These are phyloP conservation scores for Stephania cephalantha DNA, from an alignment of 164 flowering plant genomes.

Conservation along the genomic window DNA sequence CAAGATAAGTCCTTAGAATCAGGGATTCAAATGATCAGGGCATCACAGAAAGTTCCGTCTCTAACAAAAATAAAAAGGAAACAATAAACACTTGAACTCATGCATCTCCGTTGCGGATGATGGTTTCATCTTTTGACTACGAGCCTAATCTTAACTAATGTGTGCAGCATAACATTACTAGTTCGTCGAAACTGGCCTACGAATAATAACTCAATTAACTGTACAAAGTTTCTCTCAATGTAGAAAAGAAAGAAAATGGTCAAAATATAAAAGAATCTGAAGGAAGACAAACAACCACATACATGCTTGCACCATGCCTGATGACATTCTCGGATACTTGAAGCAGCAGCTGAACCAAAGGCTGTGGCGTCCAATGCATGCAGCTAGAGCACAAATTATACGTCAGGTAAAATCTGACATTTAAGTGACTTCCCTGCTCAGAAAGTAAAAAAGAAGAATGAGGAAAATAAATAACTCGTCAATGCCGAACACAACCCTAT, in stretches of 20 bases:
- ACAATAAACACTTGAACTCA: neutral
- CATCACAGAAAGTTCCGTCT: neutral
- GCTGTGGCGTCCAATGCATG: neutral
- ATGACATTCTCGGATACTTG: neutral
- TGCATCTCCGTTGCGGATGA: constrained; percentile 10
- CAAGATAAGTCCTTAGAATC: neutral
- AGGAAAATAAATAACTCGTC: neutral
- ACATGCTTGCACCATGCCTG: neutral
- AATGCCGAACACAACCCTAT: neutral
- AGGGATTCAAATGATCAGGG: neutral
- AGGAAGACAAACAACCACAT: neutral
- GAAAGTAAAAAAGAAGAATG: neutral
- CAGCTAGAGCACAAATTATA: neutral
- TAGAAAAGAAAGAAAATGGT: constrained; percentile 1
- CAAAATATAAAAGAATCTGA: neutral
- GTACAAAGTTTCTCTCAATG: constrained; percentile 2
- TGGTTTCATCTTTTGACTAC: constrained; percentile 2
- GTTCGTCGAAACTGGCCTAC: neutral
- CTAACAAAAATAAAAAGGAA: neutral
- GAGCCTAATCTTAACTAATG: neutral
- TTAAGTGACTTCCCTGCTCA: neutral
- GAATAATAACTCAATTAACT: constrained; percentile 3
- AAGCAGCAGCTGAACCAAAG: neutral
- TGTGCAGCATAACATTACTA: neutral
- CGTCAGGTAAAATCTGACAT: neutral